Base-by-base conservation (phyloP, 345 rosid species). In the Alliaria petiolata region DNA sequence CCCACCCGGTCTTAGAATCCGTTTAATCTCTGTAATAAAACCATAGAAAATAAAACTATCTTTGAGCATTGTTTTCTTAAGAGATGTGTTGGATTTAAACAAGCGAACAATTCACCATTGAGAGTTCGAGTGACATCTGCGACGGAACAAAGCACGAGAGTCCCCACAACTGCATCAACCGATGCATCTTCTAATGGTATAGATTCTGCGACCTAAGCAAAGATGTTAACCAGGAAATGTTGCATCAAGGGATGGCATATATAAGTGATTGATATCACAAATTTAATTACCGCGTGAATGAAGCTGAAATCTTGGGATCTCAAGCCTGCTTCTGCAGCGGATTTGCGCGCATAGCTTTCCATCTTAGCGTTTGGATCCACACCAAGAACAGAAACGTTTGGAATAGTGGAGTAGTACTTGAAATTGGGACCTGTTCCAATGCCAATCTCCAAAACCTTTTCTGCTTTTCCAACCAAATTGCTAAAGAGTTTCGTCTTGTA, bases 361-460 rank as follows among this genome's bases (percentile, higher is more conserved):
- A 91, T 87, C 61, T 86, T 86, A 68, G 62, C 55, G 53, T 85
- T 89, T 6, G 97, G 97, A 84, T 93, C 96, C 49, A 89, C 51
- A 22, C 92, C 97, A 11, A 86, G 58, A 71, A 90, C 90, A 59
- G 76, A 81, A 28, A 89, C 28, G 50, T 82, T 82, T 51, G 74
- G 66, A 57, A 65, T 76, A 62, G 31, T 17, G 2, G 88, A 82
- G 78, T 87, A 87, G 70, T 87, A 93, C 33, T 73, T 83, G 79
- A 93, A 85, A 68, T 93, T 89, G 1, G 98, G 96, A 56, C 92
- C 96, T 6, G 98, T 83, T 13, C 98, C 97, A 56, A 87, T 81
- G 7, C 97, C 98, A 67, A 93, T 82, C 85, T 93, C 97, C 81
- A 93, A 67, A 36, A 89, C 83, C 46, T 75, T 81, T 81, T 82